Conservation (phyloP, 2,329 filamentous ascomycete species). For the Colletotrichum limetticola region DNA sequence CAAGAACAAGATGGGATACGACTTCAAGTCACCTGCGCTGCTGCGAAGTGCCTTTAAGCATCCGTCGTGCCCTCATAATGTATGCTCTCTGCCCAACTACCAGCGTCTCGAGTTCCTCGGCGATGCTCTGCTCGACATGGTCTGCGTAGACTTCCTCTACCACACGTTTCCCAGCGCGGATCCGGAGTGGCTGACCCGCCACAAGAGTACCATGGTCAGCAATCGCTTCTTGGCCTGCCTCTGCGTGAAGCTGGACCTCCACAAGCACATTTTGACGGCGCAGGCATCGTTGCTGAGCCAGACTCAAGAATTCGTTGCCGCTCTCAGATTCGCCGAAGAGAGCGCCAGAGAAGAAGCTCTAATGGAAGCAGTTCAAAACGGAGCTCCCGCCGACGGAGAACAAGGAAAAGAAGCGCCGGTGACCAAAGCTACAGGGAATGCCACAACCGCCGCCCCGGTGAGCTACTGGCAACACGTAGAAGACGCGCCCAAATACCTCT, state of each 20-base stretch:
- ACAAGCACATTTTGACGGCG: constrained; percentile 75
- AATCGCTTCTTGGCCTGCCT: constrained; percentile 93
- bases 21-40: constrained; percentile 80
- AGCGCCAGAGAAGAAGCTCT: constrained; percentile 33
- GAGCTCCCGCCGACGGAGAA: not conserved
- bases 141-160: constrained; percentile 85
- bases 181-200: constrained; percentile 96
- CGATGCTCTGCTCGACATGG: constrained; percentile 89
- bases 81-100: constrained; percentile 85
- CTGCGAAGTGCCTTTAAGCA: constrained; percentile 89
- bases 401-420: no score
- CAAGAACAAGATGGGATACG: constrained; percentile 64
- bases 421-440: constrained; percentile 43
- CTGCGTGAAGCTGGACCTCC: constrained; percentile 80
- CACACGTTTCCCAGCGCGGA: constrained; percentile 80
- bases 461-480: constrained; percentile 77
- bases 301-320: constrained; percentile 65
- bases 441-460: constrained; percentile 46
- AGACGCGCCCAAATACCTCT: constrained; percentile 78
- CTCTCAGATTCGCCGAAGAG: constrained; percentile 63
- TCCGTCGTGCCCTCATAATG: constrained; percentile 77
- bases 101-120: constrained; percentile 93
- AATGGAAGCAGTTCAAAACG: not conserved
- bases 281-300: constrained; percentile 54
- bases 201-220: constrained; percentile 99